A percentile compares a stretch with the other conserved stretches of the same genome.
Evolutionary conservation across 2,329 filamentous ascomycete genomes (phyloP).

Genomic region (Nemania abortiva): DNA sequence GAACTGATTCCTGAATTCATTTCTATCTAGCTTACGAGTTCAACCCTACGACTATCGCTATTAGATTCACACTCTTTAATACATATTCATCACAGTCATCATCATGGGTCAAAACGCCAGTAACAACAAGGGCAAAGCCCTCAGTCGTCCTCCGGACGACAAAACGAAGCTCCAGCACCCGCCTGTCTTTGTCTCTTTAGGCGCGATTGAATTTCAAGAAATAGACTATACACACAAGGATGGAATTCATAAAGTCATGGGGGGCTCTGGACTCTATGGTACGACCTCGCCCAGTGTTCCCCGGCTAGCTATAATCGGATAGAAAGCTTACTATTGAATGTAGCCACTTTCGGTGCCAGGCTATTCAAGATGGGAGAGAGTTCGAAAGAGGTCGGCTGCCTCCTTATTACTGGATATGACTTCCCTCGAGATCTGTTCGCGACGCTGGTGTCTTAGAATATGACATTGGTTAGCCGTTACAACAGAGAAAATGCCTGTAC

Average conservation of each 20-base stretch:
- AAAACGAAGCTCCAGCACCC: no score
- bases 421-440: background rate
- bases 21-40: background rate
- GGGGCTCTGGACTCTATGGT: slow-evolving; percentile 28
- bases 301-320: background rate
- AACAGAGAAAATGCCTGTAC: background rate
- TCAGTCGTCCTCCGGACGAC: no score
- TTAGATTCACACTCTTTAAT: background rate
- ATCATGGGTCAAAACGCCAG: slow-evolving; percentile 10
- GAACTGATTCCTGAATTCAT: background rate
- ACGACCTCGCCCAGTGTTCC: slow-evolving; percentile 3
- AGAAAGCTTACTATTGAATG: slow-evolving; percentile 5
- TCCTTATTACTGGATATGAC: background rate
- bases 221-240: background rate
- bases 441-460: slow-evolving; percentile 4
- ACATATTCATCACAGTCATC: background rate
- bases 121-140: no score
- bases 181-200: slow-evolving; percentile 25
- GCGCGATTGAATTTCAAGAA: background rate
- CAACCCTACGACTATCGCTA: background rate
- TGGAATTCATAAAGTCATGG: background rate
- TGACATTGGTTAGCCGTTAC: background rate
- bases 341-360: slow-evolving; percentile 34
- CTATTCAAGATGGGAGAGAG: slow-evolving; percentile 2
- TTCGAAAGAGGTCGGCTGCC: slow-evolving; percentile 3